Base-by-base conservation (phyloP, 495 filamentous ascomycete genomes). In the Podospora pseudoanserina region DNA sequence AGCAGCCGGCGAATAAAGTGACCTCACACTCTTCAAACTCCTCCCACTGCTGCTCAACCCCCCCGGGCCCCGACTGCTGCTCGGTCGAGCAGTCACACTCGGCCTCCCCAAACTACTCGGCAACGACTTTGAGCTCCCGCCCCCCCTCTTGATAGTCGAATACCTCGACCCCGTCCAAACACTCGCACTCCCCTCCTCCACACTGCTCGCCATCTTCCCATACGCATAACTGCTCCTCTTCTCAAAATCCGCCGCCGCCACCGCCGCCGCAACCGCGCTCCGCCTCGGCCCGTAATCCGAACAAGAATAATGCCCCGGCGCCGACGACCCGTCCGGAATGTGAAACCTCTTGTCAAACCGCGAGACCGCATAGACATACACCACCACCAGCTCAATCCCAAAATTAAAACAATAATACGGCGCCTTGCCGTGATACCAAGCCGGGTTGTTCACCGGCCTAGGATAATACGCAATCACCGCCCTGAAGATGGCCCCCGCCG, bases 401-500 rank as follows among this genome's bases (percentile, higher is more conserved):
- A 91, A 93, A 73, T 90, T 87, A 80, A 96, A 93, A 70, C 87
- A 71, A 77, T 94, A 97, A 78, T 93, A 97, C 71, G 85, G 86
- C 2, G 86, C 86, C 71, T 88, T 90, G 71, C 73, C 78, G 68
- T 91, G 84, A 68, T 91, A 96, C 83, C 87, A 89, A 1, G 86
- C 84, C 15, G 93, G 89, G 39, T 90, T 26, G 2, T 57, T 74
- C 11, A 73, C 57, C 0, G 88, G 89, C 6, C 87, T 81, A 0
- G 84, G 76, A 55, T 81, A 78, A 78, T 85, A 92, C 20, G 71
- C 79, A 0, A 83, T 85, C 1, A 84, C 90, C 34, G 84, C 82
- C 9, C 92, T 83, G 77, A 91, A 93, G 0, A 78, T 78, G 0
- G 93, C 91, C 26, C 90, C 90, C 0, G 93, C 74, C 32, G 85